These are phyloP conservation scores for Blastocystis sp. DNA, from an alignment of 352 stramenopile genomes.

Conservation along the genomic window DNA sequence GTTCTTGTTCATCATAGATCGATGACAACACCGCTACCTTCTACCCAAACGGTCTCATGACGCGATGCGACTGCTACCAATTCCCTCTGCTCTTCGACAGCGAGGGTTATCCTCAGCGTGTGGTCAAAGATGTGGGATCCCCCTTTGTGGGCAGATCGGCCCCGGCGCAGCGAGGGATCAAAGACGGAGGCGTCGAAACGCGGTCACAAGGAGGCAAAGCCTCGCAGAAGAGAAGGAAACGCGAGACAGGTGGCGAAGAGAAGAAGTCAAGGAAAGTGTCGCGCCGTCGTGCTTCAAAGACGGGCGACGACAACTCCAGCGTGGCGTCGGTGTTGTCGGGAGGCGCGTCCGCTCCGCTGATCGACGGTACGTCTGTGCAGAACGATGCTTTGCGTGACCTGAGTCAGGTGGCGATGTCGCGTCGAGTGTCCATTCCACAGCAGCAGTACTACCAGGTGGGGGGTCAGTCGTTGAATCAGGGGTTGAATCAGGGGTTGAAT, in stretches of 20 bases:
- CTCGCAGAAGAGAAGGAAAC: neutral
- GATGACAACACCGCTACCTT: neutral
- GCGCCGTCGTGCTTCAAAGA: neutral
- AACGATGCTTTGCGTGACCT: too few relatives aligned
- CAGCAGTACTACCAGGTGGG: neutral
- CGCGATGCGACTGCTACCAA: neutral
- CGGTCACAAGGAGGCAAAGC: neutral
- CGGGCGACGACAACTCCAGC: neutral
- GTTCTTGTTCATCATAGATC: neutral
- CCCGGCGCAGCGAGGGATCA: neutral
- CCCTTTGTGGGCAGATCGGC: neutral
- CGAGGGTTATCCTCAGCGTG: neutral
- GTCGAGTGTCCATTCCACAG: neutral
- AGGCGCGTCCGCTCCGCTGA: neutral
- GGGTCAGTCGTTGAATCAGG: neutral
- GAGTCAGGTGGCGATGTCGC: neutral
- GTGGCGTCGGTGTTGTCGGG: neutral
- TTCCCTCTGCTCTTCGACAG: neutral
- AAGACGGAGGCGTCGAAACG: neutral
- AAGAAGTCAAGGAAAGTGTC: neutral
- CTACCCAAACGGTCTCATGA: neutral
- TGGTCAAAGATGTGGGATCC: neutral
- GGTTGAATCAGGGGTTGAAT: neutral
- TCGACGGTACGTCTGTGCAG: too few relatives aligned
- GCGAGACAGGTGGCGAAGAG: neutral